Evolutionary conservation across 2,329 filamentous ascomycete genomes (phyloP).

Genomic region (Septoria petroselini): DNA sequence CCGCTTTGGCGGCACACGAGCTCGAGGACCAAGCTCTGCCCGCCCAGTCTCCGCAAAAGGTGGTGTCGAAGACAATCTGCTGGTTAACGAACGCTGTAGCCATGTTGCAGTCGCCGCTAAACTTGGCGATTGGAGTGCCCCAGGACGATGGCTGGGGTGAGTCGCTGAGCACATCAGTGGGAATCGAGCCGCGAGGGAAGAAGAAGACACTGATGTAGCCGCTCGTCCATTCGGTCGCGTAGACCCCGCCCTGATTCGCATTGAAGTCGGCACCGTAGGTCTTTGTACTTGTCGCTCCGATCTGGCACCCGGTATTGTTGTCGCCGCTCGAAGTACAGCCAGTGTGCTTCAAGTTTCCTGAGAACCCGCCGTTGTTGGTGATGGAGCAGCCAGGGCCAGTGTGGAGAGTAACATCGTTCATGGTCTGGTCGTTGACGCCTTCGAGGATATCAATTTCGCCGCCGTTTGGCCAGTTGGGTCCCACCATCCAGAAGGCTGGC

Average conservation of each 20-base stretch:
- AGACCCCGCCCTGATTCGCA: slow-evolving; percentile 47
- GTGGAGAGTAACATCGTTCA: slow-evolving; percentile 40
- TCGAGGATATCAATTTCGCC: slow-evolving; percentile 45
- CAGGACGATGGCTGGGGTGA: slow-evolving; percentile 60
- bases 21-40: slow-evolving; percentile 34
- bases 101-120: slow-evolving; percentile 48
- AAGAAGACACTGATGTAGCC: slow-evolving; percentile 38
- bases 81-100: slow-evolving; percentile 37
- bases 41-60: slow-evolving; percentile 45
- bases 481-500: slow-evolving; percentile 64
- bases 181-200: slow-evolving; percentile 39
- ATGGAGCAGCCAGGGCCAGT: slow-evolving; percentile 37
- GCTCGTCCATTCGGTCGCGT: slow-evolving; percentile 37
- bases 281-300: slow-evolving; percentile 50
- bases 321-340: slow-evolving; percentile 44
- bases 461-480: slow-evolving; percentile 49
- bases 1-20: slow-evolving; percentile 36
- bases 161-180: slow-evolving; percentile 43
- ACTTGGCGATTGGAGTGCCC: slow-evolving; percentile 63
- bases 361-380: slow-evolving; percentile 62
- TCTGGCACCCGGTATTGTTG: slow-evolving; percentile 36
- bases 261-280: slow-evolving; percentile 40
- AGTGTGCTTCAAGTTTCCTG: slow-evolving; percentile 54
- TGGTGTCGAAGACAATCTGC: slow-evolving; percentile 63
- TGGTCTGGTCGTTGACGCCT: slow-evolving; percentile 38